These are phyloP conservation scores for Dorcoceras hygrometricum DNA, from an alignment of 257 asterid genomes.

Conservation along the genomic window DNA sequence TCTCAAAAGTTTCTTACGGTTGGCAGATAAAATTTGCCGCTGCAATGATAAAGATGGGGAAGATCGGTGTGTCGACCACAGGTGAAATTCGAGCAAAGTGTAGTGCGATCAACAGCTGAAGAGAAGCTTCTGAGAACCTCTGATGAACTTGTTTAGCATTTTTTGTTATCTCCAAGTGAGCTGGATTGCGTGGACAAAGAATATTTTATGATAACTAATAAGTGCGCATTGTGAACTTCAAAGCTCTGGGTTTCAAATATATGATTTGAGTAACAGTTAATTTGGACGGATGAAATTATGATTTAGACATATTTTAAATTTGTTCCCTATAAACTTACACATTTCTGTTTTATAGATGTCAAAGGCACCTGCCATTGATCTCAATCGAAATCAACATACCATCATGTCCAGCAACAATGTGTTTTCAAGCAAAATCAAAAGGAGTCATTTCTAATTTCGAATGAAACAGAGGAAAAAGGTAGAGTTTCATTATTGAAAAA, in stretches of 20 bases:
- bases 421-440: neutral
- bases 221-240: too few species aligned
- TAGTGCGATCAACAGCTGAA: constrained; percentile 41
- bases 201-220: neutral
- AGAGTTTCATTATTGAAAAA: constrained; percentile 22
- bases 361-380: too few species aligned
- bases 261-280: too few species aligned
- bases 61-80: constrained; percentile 40
- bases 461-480: neutral
- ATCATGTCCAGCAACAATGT: neutral
- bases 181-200: neutral
- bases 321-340: too few species aligned
- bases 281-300: too few species aligned
- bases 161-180: constrained; percentile 1
- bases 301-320: too few species aligned
- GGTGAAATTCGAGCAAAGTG: constrained; percentile 69
- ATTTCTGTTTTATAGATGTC: too few species aligned
- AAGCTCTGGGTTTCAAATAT: too few species aligned
- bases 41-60: constrained; percentile 58
- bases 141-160: neutral
- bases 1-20: constrained; percentile 26
- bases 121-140: neutral
- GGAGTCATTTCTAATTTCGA: neutral
- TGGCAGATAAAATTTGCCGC: constrained; percentile 45
- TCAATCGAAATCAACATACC: too few species aligned